Percentiles rank a stretch among this genome's conserved stretches.
Conservation (phyloP, 352 stramenopile genomes). For the Halophytophthora batemanensis region DNA sequence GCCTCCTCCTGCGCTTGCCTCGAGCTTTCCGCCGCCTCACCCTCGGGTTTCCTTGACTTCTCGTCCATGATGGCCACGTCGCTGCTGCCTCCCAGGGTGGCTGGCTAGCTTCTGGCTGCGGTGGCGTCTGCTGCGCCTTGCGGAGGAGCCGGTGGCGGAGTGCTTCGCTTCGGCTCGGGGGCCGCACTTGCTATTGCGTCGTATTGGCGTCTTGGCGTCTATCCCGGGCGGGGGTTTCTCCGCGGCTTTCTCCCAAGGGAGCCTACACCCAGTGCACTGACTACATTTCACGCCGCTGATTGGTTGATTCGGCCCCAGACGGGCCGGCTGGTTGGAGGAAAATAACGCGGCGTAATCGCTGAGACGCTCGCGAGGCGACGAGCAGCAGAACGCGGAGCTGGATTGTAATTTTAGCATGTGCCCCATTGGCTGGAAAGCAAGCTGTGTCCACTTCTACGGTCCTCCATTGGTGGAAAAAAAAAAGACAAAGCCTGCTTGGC, state of each 20-base stretch:
- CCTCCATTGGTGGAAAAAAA: no score
- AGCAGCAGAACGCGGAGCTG: no score
- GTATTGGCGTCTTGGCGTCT: slow-evolving; percentile 19
- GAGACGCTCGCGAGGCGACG: no score
- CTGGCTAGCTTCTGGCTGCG: slow-evolving; percentile 22
- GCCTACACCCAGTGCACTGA: no score
- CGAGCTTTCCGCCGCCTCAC: slow-evolving; percentile 18
- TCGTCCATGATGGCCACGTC: slow-evolving; percentile 62
- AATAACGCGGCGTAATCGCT: background rate
- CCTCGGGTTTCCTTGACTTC: slow-evolving; percentile 85
- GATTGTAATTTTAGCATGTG: no score
- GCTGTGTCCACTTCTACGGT: no score
- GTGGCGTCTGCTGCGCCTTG: slow-evolving; percentile 18
- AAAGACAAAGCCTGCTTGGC: no score
- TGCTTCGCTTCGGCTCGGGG: slow-evolving; percentile 8
- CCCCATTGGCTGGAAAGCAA: no score
- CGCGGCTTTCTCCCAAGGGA: no score
- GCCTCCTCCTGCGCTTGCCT: background rate
- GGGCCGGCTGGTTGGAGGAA: background rate
- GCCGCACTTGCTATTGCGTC: slow-evolving; percentile 10
- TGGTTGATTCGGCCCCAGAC: background rate
- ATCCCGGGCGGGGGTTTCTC: no score
- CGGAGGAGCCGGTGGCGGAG: slow-evolving; percentile 9
- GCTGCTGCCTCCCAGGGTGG: slow-evolving; percentile 2
- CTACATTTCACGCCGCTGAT: no score